Base-by-base conservation (phyloP, 179 eudicot genomes). In the Drosera spatulata region DNA sequence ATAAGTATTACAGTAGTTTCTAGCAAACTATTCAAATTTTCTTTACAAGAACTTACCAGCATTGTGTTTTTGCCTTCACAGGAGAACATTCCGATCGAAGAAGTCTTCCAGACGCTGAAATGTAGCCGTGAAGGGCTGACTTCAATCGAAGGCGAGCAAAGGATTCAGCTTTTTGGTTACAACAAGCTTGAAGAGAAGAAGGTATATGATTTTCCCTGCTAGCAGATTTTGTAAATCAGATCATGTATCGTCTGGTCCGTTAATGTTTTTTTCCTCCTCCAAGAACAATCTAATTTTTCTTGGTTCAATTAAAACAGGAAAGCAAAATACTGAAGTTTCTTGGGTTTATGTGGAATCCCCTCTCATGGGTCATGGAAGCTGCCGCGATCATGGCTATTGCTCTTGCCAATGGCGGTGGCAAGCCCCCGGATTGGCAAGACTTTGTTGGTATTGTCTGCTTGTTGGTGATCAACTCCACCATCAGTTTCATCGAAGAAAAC, bases 161-260 rank as follows among this genome's bases (percentile, higher is more conserved):
- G 93, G 11, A 61, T 78, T 80, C 60, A 57, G 9, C 76, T 85
- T 59, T 85, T 85, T 74, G 93, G 93, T 56, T 80, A 69, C 56
- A 82, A 85, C 74, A 85, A 77, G 67, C 88, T 85, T 64, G 88
- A 80, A 75, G 93, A 82, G 61, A 85, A 82, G 61, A 66, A 82
- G 7, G 93, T 15, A 50, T 61, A 52, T 66, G 71, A 22, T 22
- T 22, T 22, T 22, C 33, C 33, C 33, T 22, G 33, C 33, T 22
- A 22, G 33, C 33, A 22, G 33, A 22, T 22, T 22, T 22, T 22
- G 33, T 22, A 22, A 22, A 22, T 0, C 33, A 22, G 33, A 22
- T 22, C 33, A 22, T 22, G 33, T 22, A n/a, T n/a, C n/a, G n/a
- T n/a, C n/a, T n/a, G n/a, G 33, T 22, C 49, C 58, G 40, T 40